Conservation (phyloP, 164 flowering plant genomes). For the Nelumbo lutea region DNA sequence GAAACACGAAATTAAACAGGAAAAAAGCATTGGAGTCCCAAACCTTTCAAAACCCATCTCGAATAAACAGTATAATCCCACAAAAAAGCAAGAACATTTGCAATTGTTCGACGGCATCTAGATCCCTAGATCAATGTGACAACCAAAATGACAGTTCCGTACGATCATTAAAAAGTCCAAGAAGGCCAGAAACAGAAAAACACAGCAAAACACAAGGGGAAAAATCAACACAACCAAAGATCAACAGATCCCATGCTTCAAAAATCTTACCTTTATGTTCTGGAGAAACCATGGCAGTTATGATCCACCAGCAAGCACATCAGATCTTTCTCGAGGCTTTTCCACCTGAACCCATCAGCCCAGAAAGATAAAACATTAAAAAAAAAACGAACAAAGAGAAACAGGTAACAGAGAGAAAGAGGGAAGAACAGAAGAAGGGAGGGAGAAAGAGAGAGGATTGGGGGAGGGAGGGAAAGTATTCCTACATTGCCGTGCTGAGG, state of each 20-base stretch:
- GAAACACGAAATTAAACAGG: not conserved
- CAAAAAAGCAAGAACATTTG: not conserved
- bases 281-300: conserved; percentile 28
- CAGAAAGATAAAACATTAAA: not conserved
- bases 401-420: not conserved
- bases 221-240: not conserved
- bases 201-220: not conserved
- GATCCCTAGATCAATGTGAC: not conserved
- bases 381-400: not conserved
- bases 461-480: not conserved
- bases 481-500: not conserved
- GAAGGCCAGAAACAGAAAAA: not conserved
- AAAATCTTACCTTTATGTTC: conserved; percentile 24
- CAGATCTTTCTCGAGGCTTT: conserved; percentile 27
- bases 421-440: not conserved
- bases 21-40: not conserved
- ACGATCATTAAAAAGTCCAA: not conserved
- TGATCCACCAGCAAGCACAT: conserved; percentile 34
- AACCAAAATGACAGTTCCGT: not conserved
- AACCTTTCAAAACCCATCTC: not conserved
- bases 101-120: not conserved
- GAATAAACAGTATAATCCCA: not conserved
- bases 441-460: not conserved
- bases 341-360: conserved; percentile 7
- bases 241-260: not conserved